Conservation (phyloP, 2,329 filamentous ascomycete genomes). For the Alternaria ethzedia region DNA sequence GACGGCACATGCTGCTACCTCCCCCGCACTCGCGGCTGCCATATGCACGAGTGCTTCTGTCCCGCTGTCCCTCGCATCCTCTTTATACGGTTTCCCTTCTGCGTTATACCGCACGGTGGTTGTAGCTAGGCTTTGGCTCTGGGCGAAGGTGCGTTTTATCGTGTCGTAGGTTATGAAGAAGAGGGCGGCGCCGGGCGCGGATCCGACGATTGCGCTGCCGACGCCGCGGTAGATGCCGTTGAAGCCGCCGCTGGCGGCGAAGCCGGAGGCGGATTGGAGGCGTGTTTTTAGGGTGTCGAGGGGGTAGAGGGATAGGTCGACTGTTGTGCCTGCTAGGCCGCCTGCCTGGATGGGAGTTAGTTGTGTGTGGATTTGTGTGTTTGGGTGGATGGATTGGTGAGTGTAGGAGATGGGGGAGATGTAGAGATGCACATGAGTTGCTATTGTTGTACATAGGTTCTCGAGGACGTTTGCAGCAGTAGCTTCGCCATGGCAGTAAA, state of each 20-base stretch:
- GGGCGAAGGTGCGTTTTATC: conserved; percentile 56
- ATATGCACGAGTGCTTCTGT: conserved; percentile 68
- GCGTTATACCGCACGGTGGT: conserved; percentile 26
- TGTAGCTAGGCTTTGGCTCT: background rate
- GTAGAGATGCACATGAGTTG: background rate
- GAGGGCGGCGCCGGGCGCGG: conserved; percentile 89
- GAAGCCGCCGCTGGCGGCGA: conserved; percentile 86
- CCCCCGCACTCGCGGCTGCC: conserved; percentile 82
- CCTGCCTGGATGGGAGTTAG: conserved; percentile 67
- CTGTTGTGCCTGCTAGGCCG: conserved; percentile 89
- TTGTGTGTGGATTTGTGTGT: background rate
- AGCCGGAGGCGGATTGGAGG: conserved; percentile 80
- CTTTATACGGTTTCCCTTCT: conserved; percentile 36
- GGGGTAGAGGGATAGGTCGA: conserved; percentile 95
- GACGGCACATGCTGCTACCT: conserved; percentile 90
- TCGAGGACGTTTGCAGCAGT: no score
- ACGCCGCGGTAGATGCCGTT: conserved; percentile 91
- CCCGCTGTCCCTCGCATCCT: conserved; percentile 12
- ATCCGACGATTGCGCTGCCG: conserved; percentile 86
- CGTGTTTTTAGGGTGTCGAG: conserved; percentile 99
- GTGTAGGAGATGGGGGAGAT: background rate
- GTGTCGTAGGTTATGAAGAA: conserved; percentile 97
- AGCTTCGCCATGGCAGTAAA: background rate
- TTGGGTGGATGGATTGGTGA: no score
- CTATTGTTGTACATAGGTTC: no score